Evolutionary conservation across 2,329 filamentous ascomycete genomes (phyloP), one percentile per base, ranked within the genome.

Genomic region (Sclerotinia glacialis): DNA sequence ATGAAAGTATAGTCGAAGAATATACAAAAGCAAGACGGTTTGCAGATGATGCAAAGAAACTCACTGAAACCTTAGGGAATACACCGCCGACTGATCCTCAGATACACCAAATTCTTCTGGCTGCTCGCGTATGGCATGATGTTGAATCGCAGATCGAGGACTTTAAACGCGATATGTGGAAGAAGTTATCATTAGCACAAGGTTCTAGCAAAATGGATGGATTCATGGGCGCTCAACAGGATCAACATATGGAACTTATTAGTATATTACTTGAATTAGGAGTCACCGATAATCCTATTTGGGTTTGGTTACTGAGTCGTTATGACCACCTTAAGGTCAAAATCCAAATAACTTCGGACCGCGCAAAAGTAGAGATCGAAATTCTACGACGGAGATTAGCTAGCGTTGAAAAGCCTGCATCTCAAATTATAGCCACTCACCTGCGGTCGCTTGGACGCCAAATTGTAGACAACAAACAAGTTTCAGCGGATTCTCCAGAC

Each of bases 241-340:
- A 97, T 72, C 85, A 88, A 76, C 90, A 97, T 74, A 92, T 97
- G 86, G 92, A 97, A 75, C 82, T 97, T 58, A 98, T 99, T 65
- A 84, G 88, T 28, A 83, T 97, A 46, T 83, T 99, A 64, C 80
- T 99, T n/a, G 94, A 99, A 77, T 82, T 99, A 26, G 96, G 95
- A 8, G 93, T 97, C 2, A 90, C 96, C 12, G 93, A 98, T 68
- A 99, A 96, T 73, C 95, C 95, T 1, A 96, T 99, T 69, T 97
- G 92, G 91, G 85, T 96, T 14, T 99, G 95, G 93, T 86, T 99
- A 34, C 81, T 94, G 65, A 97, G 92, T 74, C 88, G 92, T 55
- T 96, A 93, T 75, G 92, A 97, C 70, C 89, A 93, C 74, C 83
- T 99, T 66, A 97, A 95, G 78, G 88, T 88, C 70, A 96, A 91